A percentile compares a stretch with the other conserved stretches of the same genome.
Evolutionary conservation across 2,329 filamentous ascomycete species (phyloP).

Genomic region (Diaporthe destruens): DNA sequence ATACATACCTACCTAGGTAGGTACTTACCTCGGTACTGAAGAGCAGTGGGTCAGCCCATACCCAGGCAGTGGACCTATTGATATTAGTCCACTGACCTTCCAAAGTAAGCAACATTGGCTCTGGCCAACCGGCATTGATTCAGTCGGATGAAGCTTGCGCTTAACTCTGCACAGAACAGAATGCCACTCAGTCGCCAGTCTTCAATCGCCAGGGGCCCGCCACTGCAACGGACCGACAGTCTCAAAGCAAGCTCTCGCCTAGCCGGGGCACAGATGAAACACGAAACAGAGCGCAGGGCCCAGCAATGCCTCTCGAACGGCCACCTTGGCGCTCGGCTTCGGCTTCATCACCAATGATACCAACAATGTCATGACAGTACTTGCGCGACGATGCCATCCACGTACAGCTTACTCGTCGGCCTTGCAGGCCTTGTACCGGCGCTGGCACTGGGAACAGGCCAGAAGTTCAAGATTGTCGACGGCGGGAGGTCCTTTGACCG

Average conservation of each 20-base stretch:
- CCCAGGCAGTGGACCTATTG: too few species aligned
- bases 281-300: neutral
- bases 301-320: constrained; percentile 8
- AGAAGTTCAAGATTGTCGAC: constrained; percentile 47
- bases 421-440: constrained; percentile 28
- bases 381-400: constrained; percentile 29
- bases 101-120: too few species aligned
- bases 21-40: too few species aligned
- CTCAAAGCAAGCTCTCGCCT: too few species aligned
- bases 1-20: too few species aligned
- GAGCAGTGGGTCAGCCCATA: neutral
- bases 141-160: neutral
- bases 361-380: constrained; percentile 16
- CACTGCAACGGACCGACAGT: too few species aligned
- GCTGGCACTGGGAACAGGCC: constrained; percentile 36
- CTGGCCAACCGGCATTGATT: too few species aligned
- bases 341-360: neutral
- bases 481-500: constrained; percentile 55
- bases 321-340: constrained; percentile 10
- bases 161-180: too few species aligned
- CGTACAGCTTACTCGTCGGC: constrained; percentile 11
- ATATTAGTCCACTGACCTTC: too few species aligned
- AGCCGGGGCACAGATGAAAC: constrained; percentile 34
- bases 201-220: neutral
- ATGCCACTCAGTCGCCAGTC: neutral